Base-by-base conservation (phyloP, 2,329 filamentous ascomycete species). In the Plenodomus lindquistii region DNA sequence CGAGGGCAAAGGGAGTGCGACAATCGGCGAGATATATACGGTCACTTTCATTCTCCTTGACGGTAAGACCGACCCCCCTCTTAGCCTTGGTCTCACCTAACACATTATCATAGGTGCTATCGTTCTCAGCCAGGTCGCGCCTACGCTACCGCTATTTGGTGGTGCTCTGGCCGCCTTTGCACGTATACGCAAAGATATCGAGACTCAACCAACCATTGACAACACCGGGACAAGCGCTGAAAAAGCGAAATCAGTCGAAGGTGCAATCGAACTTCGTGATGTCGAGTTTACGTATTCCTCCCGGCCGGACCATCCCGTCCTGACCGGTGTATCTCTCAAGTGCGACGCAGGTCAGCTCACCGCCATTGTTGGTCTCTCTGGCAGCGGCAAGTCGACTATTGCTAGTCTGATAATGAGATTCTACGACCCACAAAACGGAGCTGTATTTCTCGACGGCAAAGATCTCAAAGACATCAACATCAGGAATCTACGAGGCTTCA, bases 161-260 rank as follows among this genome's bases (percentile, higher is more conserved):
- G 72, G 74, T 11, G 79, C 78, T 2, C 69, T 76, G 10, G 75
- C 74, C n/a, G 75, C 85, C 0, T 88, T 81, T 56, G 70, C 79
- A 46, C 83, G 84, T 41, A 70, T 89, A 5, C 75, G 76, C 13
- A 73, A 77, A 27, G 84, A 85, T 37, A 85, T 88, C 40, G 77
- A 84, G 13, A 75, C 76, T 4, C 43, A 62, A 15, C 70, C 74
- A 22, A 52, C 60, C 11, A 76, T 76, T 24, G 70, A 76, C 49
- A 68, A 67, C 36, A 73, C 68, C 10, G 63, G 64, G 15, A 56
- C 60, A 2, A 52, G 55, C n/a, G 66, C 65, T 6, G 52, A 60
- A 9, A 60, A 62, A 21, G 65, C 64, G 4, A 37, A 54, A 18
- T 20, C 42, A 9, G 42, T 65, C 1, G 40, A 58, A 0, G 93